These are phyloP conservation scores for Mucuna pruriens DNA, from an alignment of 306 rosid species.

Conservation along the genomic window DNA sequence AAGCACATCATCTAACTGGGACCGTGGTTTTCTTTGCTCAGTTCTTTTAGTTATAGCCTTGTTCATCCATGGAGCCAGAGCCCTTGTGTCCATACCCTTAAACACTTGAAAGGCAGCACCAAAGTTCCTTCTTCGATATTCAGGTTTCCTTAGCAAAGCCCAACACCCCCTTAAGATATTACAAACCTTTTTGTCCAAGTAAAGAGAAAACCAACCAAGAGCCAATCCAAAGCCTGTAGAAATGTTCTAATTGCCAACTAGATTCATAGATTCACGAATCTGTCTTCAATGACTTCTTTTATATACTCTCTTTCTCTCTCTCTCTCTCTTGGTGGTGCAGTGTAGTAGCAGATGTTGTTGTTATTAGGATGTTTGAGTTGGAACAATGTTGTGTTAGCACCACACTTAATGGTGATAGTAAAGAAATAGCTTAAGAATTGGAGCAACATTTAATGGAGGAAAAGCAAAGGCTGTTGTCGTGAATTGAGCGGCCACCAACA, in stretches of 20 bases:
- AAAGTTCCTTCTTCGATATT: conserved; percentile 83
- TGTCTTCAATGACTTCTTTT: not conserved
- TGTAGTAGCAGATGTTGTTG: not conserved
- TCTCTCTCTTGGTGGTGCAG: conserved; percentile 21
- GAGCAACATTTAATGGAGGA: conserved; percentile 14
- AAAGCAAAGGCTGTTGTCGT: not conserved
- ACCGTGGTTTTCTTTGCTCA: conserved; percentile 59
- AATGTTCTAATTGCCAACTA: not conserved
- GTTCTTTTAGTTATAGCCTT: conserved; percentile 68
- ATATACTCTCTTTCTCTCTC: too few relatives aligned
- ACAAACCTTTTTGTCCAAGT: not conserved
- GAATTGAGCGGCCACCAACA: not conserved
- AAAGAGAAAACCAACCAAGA: not conserved
- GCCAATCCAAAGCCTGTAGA: not conserved
- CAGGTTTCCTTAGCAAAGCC: conserved; percentile 92
- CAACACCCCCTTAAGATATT: conserved; percentile 31
- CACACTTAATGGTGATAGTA: not conserved
- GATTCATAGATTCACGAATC: conserved; percentile 23
- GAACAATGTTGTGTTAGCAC: conserved; percentile 31
- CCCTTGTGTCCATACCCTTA: conserved; percentile 76
- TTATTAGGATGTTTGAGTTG: conserved; percentile 22
- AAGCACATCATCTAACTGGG: conserved; percentile 52
- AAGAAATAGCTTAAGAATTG: conserved; percentile 32
- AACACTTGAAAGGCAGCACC: conserved; percentile 89
- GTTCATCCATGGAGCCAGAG: conserved; percentile 72